These are phyloP conservation scores for Pythium folliculosum DNA, from an alignment of 352 stramenopile genomes.

Conservation along the genomic window DNA sequence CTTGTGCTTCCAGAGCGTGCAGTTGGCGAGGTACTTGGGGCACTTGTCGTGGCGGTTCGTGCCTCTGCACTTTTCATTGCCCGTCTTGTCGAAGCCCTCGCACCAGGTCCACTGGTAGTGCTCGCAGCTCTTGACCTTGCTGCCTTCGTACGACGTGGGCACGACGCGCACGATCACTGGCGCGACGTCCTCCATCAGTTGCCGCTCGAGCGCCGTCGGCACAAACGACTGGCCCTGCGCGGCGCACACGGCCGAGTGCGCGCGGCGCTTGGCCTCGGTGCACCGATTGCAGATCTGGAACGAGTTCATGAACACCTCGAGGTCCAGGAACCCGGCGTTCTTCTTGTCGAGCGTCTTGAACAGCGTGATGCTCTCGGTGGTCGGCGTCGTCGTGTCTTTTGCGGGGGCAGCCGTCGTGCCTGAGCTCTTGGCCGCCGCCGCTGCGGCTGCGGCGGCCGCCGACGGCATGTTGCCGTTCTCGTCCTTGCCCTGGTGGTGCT, in stretches of 20 bases:
- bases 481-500: constrained; percentile 69
- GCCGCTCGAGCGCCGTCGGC: constrained; percentile 51
- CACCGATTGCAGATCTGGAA: constrained; percentile 89
- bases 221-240: constrained; percentile 55
- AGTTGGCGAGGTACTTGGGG: constrained; percentile 86
- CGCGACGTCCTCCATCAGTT: constrained; percentile 78
- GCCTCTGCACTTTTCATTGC: constrained; percentile 83
- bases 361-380: constrained; percentile 42
- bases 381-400: constrained; percentile 13
- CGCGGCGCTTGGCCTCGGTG: constrained; percentile 73
- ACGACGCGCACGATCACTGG: constrained; percentile 81
- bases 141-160: constrained; percentile 63
- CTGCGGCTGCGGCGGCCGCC: background rate
- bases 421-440: background rate
- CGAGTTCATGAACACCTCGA: constrained; percentile 82
- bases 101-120: constrained; percentile 89
- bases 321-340: constrained; percentile 41
- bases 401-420: background rate
- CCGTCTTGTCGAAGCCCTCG: constrained; percentile 81
- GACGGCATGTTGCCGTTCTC: constrained; percentile 29
- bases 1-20: constrained; percentile 86
- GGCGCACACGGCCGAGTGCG: constrained; percentile 53
- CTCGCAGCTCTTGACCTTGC: constrained; percentile 83
- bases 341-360: constrained; percentile 65
- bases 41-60: constrained; percentile 88